These are phyloP conservation scores for Cornus controversa DNA, from an alignment of 148 eudicot species.

Conservation along the genomic window DNA sequence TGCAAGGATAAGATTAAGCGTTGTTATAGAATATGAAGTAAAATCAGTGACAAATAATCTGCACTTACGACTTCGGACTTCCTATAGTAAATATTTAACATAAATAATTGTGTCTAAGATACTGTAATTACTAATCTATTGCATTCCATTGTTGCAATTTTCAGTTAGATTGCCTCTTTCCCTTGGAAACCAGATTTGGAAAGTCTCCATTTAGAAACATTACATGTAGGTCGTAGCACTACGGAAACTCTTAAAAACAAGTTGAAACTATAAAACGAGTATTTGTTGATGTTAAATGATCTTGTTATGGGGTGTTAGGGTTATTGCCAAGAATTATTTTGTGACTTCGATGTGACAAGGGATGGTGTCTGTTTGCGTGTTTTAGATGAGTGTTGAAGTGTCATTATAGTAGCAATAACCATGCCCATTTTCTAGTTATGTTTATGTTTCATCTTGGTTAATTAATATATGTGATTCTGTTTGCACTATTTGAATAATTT, in stretches of 20 bases:
- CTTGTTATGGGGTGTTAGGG: background rate
- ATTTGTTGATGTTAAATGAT: background rate
- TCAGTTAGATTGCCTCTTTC: background rate
- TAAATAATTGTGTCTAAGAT: background rate
- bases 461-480: no score
- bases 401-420: background rate
- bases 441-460: background rate
- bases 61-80: background rate
- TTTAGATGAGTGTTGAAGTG: background rate
- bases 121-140: background rate
- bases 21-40: background rate
- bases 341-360: background rate
- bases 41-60: background rate
- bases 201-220: background rate
- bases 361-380: background rate
- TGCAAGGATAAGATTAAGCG: conserved; percentile 1
- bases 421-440: background rate
- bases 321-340: background rate
- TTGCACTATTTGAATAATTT: no score
- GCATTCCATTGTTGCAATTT: background rate
- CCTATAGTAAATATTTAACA: background rate
- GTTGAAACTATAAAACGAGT: no score
- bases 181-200: background rate
- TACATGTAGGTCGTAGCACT: no score
- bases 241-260: background rate